Evolutionary conservation across 2,329 filamentous ascomycete species (phyloP), one percentile per base, ranked within the genome.

Genomic region (Fusarium sarcochroum): DNA sequence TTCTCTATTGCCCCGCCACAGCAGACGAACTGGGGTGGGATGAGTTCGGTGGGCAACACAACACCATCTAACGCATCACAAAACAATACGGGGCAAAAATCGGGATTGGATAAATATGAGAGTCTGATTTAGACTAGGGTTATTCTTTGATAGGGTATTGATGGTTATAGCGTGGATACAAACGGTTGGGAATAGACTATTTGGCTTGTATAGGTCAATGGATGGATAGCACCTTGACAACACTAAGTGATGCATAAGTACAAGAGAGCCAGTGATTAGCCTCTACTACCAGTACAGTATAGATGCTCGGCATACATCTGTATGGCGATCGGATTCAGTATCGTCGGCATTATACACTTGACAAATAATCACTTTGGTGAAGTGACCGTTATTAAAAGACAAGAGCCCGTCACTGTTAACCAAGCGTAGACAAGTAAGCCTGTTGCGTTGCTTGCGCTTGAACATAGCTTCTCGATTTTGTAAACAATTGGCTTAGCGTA

Each of bases 21-120:
- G 40, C 68, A 68, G 40, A 64, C 70, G 13, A 73, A 54, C 53
- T 77, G 68, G 75, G 70, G 55, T 73, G 50, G 55, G n/a, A 73
- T 57, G 38, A 55, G 57, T 14, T 47, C 45, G 14, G 47, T 47
- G 52, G 30, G 45, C 21, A 66, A 57, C 30, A 37, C 60, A 17
- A 44, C 53, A 14, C 38, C 30, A 5, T 40, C 53, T 27, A 55
- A 46, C 25, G 51, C 51, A 46, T 18, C 65, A 58, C 68, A 40
- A 53, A 73, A 70, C 49, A 76, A 50, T 58, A 72, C 68, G 58
- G 63, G 69, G 57, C 79, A 77, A 58, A 84, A 83, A 71, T 83
- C 84, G 7, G 88, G 89, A 0, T 80, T 91, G 78, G 89, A 90
- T 77, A 90, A 89, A 79, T 92, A 91, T 68, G 86, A 90, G 77